Evolutionary conservation across 225 moss, liverwort and hornwort species (phyloP).

Genomic region (Physcomitrellopsis africana): DNA sequence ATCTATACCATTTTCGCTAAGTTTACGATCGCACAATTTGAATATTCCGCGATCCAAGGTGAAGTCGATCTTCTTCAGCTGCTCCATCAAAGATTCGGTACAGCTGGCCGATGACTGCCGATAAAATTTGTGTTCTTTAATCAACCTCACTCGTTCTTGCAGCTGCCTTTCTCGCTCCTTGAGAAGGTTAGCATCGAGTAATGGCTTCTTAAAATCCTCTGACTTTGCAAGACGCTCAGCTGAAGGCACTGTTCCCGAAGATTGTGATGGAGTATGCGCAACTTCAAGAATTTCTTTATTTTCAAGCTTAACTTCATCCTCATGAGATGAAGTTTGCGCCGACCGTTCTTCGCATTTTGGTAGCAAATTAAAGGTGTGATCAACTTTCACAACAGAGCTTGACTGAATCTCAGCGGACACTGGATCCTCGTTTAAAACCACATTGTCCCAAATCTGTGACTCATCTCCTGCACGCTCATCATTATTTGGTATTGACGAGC

Average conservation of each 20-base stretch:
- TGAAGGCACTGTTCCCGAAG: not conserved
- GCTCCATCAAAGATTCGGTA: constrained; percentile 38
- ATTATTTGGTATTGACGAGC: not conserved
- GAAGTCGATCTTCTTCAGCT: constrained; percentile 52
- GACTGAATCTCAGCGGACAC: not conserved
- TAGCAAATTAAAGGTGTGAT: constrained; percentile 17
- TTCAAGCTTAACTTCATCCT: constrained; percentile 5
- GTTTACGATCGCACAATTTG: constrained; percentile 53
- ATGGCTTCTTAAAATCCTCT: not conserved
- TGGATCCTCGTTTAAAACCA: not conserved
- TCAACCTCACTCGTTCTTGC: constrained; percentile 42
- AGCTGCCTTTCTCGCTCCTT: constrained; percentile 35
- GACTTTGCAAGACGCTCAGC: not conserved
- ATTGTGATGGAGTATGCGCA: constrained; percentile 8
- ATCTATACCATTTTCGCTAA: constrained; percentile 41
- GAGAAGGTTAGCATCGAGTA: constrained; percentile 24
- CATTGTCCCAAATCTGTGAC: not conserved
- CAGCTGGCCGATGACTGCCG: constrained; percentile 5
- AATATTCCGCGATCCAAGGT: constrained; percentile 45
- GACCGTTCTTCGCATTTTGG: constrained; percentile 15
- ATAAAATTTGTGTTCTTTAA: constrained; percentile 33
- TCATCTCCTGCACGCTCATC: not conserved
- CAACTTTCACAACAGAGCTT: constrained; percentile 2
- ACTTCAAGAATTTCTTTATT: not conserved
- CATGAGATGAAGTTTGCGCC: constrained; percentile 1